phyloP scores from a whole-genome alignment of 164 flowering plant genomes.

The Dillenia turbinata region DNA sequence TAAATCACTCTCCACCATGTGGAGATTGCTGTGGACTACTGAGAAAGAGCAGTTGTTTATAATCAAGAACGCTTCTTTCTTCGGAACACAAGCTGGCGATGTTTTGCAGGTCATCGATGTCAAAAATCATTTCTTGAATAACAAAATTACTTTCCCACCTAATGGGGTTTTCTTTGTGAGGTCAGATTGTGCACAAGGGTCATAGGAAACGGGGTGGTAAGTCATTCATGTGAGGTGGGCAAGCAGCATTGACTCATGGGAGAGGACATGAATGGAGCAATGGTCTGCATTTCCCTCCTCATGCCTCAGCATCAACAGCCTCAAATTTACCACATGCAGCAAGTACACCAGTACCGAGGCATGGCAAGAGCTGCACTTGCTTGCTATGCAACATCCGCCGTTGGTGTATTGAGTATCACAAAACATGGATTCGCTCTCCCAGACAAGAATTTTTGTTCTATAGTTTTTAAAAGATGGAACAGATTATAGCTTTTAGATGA shows the following conservation, averaged over 20 bases:
- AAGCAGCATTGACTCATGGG: constrained; percentile 26
- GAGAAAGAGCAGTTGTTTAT: constrained; percentile 97
- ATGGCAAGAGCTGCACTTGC: no score
- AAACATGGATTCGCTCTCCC: no score
- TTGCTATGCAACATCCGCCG: no score
- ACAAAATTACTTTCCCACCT: constrained; percentile 91
- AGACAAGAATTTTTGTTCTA: no score
- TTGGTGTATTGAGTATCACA: no score
- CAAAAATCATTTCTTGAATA: constrained; percentile 42
- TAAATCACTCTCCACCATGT: constrained; percentile 72
- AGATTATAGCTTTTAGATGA: no score
- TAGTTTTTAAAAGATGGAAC: no score
- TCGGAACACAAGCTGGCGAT: constrained; percentile 82
- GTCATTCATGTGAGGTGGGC: constrained; percentile 28
- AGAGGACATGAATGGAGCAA: constrained; percentile 38
- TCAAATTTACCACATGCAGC: constrained; percentile 14
- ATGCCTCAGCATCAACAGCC: constrained; percentile 10
- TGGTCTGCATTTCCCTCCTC: constrained; percentile 20
- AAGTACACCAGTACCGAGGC: constrained; percentile 1
- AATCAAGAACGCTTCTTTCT: constrained; percentile 62
- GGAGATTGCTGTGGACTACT: constrained; percentile 96
- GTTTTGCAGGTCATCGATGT: constrained; percentile 93
- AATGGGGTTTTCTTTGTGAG: constrained; percentile 89
- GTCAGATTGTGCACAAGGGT: constrained; percentile 48
- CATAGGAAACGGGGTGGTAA: constrained; percentile 42